Conservation (phyloP, 2,329 filamentous ascomycete genomes). For the Pseudocercospora pini-densiflorae region DNA sequence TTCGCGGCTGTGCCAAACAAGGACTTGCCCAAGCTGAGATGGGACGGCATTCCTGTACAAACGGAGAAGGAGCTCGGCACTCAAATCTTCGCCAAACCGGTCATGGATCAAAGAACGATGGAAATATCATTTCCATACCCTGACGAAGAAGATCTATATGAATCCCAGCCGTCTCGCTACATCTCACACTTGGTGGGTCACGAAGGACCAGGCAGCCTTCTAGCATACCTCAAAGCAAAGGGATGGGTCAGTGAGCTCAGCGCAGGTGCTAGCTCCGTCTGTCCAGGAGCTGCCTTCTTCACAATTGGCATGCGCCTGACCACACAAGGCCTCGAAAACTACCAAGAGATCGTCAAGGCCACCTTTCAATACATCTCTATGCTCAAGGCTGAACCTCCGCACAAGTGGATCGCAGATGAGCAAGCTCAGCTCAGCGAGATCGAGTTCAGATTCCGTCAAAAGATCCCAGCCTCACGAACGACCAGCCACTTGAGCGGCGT, state of each 20-base stretch:
- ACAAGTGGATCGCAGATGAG: constrained; percentile 94
- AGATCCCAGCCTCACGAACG: constrained; percentile 85
- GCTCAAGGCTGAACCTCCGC: constrained; percentile 76
- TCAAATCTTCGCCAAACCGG: constrained; percentile 85
- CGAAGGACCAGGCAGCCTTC: constrained; percentile 88
- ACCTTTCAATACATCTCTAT: constrained; percentile 93
- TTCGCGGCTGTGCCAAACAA: constrained; percentile 85
- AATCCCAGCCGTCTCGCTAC: constrained; percentile 82
- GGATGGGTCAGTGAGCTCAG: constrained; percentile 87
- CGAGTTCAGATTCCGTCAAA: constrained; percentile 93
- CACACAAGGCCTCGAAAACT: constrained; percentile 80
- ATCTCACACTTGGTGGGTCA: constrained; percentile 89
- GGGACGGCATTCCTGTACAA: constrained; percentile 67
- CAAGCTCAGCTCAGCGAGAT: constrained; percentile 89
- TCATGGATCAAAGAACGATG: constrained; percentile 82
- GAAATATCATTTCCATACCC: constrained; percentile 83
- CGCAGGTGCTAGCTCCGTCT: constrained; percentile 75
- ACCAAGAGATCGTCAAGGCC: constrained; percentile 79
- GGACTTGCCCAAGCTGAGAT: constrained; percentile 69
- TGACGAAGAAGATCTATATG: constrained; percentile 79
- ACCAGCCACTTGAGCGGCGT: constrained; percentile 81
- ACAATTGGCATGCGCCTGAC: constrained; percentile 80
- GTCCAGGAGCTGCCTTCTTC: constrained; percentile 80
- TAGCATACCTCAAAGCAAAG: constrained; percentile 86
- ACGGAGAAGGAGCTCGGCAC: constrained; percentile 65